Conservation (phyloP, 306 rosid genomes). For the Datisca glomerata region DNA sequence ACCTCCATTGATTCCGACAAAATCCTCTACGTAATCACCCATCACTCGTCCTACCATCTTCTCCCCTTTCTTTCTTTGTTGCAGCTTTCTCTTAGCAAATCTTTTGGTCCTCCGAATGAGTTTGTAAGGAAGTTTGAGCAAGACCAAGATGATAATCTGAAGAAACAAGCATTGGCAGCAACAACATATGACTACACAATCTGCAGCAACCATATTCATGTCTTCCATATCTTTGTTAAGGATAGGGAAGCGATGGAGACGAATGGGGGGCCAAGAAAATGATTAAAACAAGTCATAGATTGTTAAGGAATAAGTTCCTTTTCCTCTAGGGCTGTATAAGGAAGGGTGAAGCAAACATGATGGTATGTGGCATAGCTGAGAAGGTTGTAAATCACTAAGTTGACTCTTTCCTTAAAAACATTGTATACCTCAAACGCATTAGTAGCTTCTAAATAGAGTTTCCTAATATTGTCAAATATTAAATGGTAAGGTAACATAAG, state of each 20-base stretch:
- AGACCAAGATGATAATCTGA: conserved; percentile 40
- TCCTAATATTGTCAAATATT: no score
- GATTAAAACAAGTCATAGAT: conserved; percentile 21
- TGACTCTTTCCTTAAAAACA: no score
- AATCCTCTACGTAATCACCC: conserved; percentile 15
- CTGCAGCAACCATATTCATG: conserved; percentile 38
- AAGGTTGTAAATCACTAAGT: no score
- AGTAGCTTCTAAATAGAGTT: no score
- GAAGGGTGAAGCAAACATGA: conserved; percentile 40
- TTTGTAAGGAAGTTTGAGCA: conserved; percentile 57
- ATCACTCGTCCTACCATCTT: conserved; percentile 18
- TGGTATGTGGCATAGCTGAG: conserved; percentile 32
- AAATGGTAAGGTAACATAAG: no score
- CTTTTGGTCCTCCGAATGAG: conserved; percentile 39
- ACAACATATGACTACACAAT: conserved; percentile 67
- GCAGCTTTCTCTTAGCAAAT: conserved; percentile 38
- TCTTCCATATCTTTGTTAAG: conserved; percentile 59
- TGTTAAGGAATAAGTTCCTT: conserved; percentile 32
- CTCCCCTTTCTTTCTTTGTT: conserved; percentile 19
- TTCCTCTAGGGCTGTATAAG: conserved; percentile 16
- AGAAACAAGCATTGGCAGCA: conserved; percentile 83
- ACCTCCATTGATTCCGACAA: conserved; percentile 22
- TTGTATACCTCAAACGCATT: no score
- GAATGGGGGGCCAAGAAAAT: conserved; percentile 4
- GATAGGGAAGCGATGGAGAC: conserved; percentile 2